phyloP scores from a whole-genome alignment of 2,329 filamentous ascomycete species.

The Chaetomium globosum region DNA sequence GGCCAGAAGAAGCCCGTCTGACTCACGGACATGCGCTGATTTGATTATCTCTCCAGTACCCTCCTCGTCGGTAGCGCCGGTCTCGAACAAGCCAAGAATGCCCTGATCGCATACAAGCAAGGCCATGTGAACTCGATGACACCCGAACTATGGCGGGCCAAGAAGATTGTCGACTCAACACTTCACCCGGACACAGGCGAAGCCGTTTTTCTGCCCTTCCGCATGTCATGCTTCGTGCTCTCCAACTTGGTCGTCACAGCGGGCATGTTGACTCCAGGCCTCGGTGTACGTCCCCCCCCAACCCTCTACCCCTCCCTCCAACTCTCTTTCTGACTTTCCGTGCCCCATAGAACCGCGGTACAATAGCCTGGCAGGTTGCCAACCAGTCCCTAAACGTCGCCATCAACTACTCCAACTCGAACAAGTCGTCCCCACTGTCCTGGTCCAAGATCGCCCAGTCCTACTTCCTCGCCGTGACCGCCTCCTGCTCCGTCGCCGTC shows the following conservation, averaged over 20 bases:
- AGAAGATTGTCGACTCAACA: slow-evolving; percentile 96
- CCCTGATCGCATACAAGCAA: slow-evolving; percentile 84
- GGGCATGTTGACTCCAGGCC: slow-evolving; percentile 92
- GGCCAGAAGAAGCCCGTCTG: background rate
- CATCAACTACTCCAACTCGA: slow-evolving; percentile 96
- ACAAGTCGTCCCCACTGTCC: slow-evolving; percentile 91
- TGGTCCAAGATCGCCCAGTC: slow-evolving; percentile 81
- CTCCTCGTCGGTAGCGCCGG: slow-evolving; percentile 76
- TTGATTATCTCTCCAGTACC: slow-evolving; percentile 62
- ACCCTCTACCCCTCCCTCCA: background rate
- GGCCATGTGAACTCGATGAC: slow-evolving; percentile 80
- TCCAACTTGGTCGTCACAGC: slow-evolving; percentile 93
- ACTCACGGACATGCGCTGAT: slow-evolving; percentile 17
- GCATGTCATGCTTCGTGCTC: slow-evolving; percentile 94
- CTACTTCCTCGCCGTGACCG: slow-evolving; percentile 87
- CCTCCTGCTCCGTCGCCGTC: slow-evolving; percentile 90
- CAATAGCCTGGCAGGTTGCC: slow-evolving; percentile 88
- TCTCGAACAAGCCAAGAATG: slow-evolving; percentile 80
- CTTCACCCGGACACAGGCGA: slow-evolving; percentile 93
- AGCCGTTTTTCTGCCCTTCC: slow-evolving; percentile 89
- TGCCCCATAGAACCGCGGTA: slow-evolving; percentile 68
- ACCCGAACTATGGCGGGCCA: slow-evolving; percentile 88
- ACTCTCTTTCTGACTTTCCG: slow-evolving; percentile 2
- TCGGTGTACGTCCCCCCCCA: slow-evolving; percentile 60
- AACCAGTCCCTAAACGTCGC: slow-evolving; percentile 98